Evolutionary conservation across 257 asterid genomes (phyloP).

Genomic region (Solanum etuberosum): DNA sequence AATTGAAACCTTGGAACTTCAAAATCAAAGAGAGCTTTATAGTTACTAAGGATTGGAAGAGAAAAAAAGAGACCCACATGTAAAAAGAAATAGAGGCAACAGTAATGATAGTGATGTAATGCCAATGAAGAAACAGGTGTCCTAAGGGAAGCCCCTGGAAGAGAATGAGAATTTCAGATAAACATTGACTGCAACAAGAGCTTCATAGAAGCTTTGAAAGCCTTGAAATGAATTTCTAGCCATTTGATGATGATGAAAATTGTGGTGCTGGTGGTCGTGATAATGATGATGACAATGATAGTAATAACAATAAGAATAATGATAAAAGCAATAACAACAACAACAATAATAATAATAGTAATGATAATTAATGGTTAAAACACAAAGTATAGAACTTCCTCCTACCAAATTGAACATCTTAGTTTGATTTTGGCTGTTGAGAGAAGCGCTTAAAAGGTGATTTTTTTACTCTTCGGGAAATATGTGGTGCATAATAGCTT

Average conservation of each 20-base stretch:
- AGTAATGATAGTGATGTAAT: background rate
- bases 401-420: background rate
- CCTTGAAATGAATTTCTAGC: background rate
- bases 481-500: background rate
- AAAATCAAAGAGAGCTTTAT: background rate
- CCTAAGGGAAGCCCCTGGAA: background rate
- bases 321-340: background rate
- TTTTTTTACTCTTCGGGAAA: background rate
- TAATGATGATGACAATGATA: background rate
- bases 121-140: background rate
- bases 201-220: background rate
- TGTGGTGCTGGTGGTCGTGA: background rate
- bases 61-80: background rate
- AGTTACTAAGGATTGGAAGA: background rate
- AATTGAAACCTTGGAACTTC: slow-evolving; percentile 41
- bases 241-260: background rate
- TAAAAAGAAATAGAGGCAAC: background rate
- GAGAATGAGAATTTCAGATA: background rate
- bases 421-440: background rate
- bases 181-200: background rate
- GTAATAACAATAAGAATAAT: background rate
- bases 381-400: background rate
- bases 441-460: background rate
- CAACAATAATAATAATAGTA: background rate
- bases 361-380: background rate